Percentiles rank a stretch among this genome's conserved stretches.
These are phyloP conservation scores for Plantago major DNA, from an alignment of 257 asterid species.

Conservation along the genomic window DNA sequence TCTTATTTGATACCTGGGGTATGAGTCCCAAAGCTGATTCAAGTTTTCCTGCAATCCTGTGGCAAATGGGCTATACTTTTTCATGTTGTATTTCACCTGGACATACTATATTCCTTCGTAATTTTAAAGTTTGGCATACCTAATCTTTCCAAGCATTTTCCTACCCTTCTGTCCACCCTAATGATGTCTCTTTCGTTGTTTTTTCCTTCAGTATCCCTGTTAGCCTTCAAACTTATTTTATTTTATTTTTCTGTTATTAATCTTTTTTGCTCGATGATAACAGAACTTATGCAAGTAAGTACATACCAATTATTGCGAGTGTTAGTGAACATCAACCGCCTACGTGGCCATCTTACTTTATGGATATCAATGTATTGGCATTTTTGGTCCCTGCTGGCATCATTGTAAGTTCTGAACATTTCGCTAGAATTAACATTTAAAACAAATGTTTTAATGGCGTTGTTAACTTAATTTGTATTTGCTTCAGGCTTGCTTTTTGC, in stretches of 20 bases:
- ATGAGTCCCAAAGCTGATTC: no score
- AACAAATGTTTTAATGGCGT: constrained; percentile 5
- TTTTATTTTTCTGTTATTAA: constrained; percentile 10
- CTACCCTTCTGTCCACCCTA: background rate
- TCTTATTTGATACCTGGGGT: no score
- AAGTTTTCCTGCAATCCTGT: no score
- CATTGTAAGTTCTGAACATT: constrained; percentile 53
- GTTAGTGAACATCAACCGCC: constrained; percentile 99
- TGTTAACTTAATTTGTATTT: constrained; percentile 10
- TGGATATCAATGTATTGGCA: constrained; percentile 96
- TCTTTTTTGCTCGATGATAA: constrained; percentile 23
- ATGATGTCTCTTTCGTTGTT: constrained; percentile 2
- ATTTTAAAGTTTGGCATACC: no score
- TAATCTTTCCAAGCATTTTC: no score
- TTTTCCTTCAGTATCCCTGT: constrained; percentile 6
- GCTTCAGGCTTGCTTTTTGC: constrained; percentile 88
- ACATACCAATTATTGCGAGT: constrained; percentile 97
- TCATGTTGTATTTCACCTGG: no score
- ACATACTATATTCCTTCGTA: no score
- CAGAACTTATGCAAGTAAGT: constrained; percentile 99
- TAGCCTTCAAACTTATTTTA: constrained; percentile 22
- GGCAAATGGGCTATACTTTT: no score
- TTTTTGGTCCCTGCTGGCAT: constrained; percentile 99
- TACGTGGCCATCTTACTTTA: constrained; percentile 99
- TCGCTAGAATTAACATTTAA: constrained; percentile 9